phyloP scores from a whole-genome alignment of 805 yeast genomes.

The Kodamaea neixiangensis region DNA sequence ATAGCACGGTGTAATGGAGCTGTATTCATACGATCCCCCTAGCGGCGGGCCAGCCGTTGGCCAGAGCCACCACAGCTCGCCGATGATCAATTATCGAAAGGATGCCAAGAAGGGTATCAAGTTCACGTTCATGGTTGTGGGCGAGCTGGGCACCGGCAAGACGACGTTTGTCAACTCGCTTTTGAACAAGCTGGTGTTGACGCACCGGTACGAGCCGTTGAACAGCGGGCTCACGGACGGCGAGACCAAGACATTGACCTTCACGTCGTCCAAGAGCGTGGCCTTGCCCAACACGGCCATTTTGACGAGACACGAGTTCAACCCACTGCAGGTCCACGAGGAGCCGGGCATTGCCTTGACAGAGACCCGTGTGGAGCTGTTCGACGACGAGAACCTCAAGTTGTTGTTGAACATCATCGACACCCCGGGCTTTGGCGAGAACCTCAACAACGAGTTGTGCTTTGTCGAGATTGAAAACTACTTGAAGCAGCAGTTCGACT shows the following conservation, averaged over 20 bases:
- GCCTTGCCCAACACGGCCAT: constrained; percentile 55
- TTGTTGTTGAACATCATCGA: constrained; percentile 61
- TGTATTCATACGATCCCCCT: constrained; percentile 6
- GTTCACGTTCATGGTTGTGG: constrained; percentile 72
- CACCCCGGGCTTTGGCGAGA: constrained; percentile 80
- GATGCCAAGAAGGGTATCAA: constrained; percentile 74
- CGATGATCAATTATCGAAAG: constrained; percentile 55
- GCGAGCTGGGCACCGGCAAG: constrained; percentile 76
- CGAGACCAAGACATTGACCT: constrained; percentile 55
- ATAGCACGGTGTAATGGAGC: constrained; percentile 3
- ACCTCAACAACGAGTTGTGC: constrained; percentile 68
- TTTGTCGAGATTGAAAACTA: constrained; percentile 64
- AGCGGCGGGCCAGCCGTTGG: too few relatives aligned
- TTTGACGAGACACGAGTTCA: constrained; percentile 57
- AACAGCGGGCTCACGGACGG: constrained; percentile 11
- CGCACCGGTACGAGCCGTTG: constrained; percentile 52
- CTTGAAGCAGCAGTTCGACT: constrained; percentile 75
- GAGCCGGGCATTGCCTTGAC: constrained; percentile 81
- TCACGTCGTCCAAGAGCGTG: constrained; percentile 58
- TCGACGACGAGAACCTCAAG: constrained; percentile 59
- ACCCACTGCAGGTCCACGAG: constrained; percentile 57
- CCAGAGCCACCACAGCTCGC: constrained; percentile 27
- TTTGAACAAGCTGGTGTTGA: constrained; percentile 60
- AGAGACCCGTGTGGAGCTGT: constrained; percentile 59
- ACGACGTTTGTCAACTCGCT: constrained; percentile 72